Conservation (phyloP, 2,329 filamentous ascomycete genomes). For the Fusarium algeriense region DNA sequence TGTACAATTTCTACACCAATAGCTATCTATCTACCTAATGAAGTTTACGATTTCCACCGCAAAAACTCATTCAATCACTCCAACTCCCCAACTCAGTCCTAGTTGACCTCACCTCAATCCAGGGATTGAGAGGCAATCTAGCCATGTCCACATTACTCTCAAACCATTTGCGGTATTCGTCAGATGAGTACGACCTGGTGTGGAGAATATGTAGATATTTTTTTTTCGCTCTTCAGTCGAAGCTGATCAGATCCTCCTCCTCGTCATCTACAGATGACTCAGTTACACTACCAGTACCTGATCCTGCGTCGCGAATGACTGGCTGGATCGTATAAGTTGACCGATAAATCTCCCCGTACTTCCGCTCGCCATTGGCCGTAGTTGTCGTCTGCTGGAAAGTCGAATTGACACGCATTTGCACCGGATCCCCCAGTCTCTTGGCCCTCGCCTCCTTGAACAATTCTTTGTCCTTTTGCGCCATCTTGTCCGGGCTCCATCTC, state of each 20-base stretch:
- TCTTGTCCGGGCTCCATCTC: constrained; percentile 38
- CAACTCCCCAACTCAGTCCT: neutral
- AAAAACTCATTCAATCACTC: neutral
- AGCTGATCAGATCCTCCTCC: neutral
- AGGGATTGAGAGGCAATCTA: neutral
- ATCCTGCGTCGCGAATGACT: neutral
- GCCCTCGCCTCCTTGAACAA: neutral
- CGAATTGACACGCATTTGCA: neutral
- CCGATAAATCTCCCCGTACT: neutral
- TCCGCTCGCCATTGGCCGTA: neutral
- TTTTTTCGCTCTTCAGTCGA: neutral
- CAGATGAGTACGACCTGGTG: constrained; percentile 1
- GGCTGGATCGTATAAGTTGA: constrained; percentile 3
- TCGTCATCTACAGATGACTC: neutral
- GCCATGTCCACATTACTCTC: neutral
- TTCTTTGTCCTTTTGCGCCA: constrained; percentile 21
- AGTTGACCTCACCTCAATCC: neutral
- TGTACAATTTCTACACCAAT: neutral
- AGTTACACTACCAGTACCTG: no score
- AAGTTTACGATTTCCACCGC: neutral
- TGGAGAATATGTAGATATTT: neutral
- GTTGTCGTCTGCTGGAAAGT: constrained; percentile 6
- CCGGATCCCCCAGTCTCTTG: neutral
- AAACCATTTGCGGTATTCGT: no score
- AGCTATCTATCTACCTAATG: neutral